Conservation (phyloP, 768 basidiomycete species). For the Phylloporus sp. region DNA sequence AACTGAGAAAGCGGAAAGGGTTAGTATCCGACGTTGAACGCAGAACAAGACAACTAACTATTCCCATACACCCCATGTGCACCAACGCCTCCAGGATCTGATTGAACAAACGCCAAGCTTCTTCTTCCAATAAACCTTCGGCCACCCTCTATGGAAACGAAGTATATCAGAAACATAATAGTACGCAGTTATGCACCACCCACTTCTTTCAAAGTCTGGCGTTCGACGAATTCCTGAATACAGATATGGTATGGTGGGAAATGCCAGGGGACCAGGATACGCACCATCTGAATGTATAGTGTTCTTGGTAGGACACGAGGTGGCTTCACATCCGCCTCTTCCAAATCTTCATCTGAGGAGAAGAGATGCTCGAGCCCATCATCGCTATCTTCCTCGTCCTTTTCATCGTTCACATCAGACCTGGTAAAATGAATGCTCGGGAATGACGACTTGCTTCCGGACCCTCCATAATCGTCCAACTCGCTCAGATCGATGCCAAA, state of each 20-base stretch:
- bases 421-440: constrained; percentile 81
- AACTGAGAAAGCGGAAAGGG: constrained; percentile 42
- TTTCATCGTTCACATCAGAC: constrained; percentile 37
- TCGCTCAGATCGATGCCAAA: constrained; percentile 64
- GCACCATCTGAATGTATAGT: constrained; percentile 93
- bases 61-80: constrained; percentile 85
- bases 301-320: constrained; percentile 44
- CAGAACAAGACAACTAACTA: constrained; percentile 46
- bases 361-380: constrained; percentile 39
- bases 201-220: constrained; percentile 86
- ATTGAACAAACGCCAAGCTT: constrained; percentile 86
- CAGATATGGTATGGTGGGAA: background rate
- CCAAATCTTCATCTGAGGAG: constrained; percentile 21
- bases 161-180: background rate
- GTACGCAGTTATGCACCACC: background rate
- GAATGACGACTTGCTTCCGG: constrained; percentile 56
- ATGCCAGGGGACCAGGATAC: background rate
- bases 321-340: constrained; percentile 31
- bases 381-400: constrained; percentile 43
- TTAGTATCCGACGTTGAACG: constrained; percentile 4
- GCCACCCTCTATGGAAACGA: constrained; percentile 54
- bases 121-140: constrained; percentile 77
- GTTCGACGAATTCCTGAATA: constrained; percentile 79
- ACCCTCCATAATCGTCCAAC: constrained; percentile 55
- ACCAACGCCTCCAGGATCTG: constrained; percentile 88